These are phyloP conservation scores for Lagerstroemia speciosa DNA, from an alignment of 345 rosid species.

Conservation along the genomic window DNA sequence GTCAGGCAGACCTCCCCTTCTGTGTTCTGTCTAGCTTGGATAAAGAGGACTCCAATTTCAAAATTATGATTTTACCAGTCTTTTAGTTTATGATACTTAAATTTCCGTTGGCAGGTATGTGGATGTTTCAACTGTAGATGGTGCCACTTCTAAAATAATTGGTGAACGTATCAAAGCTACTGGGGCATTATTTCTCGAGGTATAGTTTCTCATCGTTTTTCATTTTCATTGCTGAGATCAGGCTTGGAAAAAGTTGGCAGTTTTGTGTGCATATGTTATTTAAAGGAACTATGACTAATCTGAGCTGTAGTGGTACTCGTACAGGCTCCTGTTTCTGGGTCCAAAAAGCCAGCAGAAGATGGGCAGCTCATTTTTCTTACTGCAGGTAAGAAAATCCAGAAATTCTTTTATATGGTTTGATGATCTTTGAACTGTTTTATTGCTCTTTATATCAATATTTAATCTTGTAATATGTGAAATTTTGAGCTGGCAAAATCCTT, in stretches of 20 bases:
- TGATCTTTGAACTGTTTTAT: too few relatives aligned
- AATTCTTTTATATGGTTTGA: not conserved
- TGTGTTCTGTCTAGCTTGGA: not conserved
- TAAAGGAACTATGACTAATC: constrained; percentile 2
- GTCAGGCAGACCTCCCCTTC: not conserved
- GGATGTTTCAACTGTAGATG: constrained; percentile 90
- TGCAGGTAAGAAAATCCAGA: constrained; percentile 41
- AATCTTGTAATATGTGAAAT: not conserved
- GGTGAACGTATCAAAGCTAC: constrained; percentile 45
- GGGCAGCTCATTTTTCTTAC: constrained; percentile 84
- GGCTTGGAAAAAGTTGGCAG: not conserved
- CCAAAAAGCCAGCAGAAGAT: constrained; percentile 91
- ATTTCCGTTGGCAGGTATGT: constrained; percentile 50
- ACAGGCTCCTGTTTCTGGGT: constrained; percentile 95
- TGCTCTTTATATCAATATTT: too few relatives aligned
- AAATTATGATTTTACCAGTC: not conserved
- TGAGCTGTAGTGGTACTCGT: constrained; percentile 1
- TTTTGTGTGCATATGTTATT: not conserved
- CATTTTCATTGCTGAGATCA: not conserved
- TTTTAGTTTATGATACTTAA: too few relatives aligned
- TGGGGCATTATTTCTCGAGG: constrained; percentile 83
- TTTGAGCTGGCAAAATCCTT: not conserved
- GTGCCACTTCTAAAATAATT: constrained; percentile 62
- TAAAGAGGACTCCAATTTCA: not conserved
- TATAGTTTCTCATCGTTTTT: constrained; percentile 13